Conservation (phyloP, 2,329 filamentous ascomycete species). For the Scedosporium dehoogii region DNA sequence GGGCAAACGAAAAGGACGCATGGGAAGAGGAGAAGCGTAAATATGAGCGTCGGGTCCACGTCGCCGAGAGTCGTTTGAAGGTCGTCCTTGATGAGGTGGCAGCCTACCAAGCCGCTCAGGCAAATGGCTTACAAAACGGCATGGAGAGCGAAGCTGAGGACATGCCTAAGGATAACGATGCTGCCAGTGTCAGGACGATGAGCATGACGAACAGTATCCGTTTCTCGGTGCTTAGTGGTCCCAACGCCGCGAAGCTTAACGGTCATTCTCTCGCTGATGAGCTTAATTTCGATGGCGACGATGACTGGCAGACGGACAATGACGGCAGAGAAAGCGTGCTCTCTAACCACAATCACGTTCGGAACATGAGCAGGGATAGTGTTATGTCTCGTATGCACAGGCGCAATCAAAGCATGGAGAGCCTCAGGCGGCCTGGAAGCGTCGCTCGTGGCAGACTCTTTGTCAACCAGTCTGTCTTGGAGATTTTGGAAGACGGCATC, state of each 20-base stretch:
- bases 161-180: conserved; percentile 53
- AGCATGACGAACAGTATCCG: conserved; percentile 64
- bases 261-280: conserved; percentile 83
- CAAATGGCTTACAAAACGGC: conserved; percentile 25
- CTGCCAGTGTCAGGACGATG: conserved; percentile 60
- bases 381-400: conserved; percentile 38
- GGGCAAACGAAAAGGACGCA: conserved; percentile 71
- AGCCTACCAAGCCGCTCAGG: conserved; percentile 50
- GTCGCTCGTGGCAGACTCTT: conserved; percentile 41
- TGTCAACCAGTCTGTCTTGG: conserved; percentile 44
- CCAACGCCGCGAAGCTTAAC: conserved; percentile 44
- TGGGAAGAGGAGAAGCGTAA: conserved; percentile 80
- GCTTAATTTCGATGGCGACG: conserved; percentile 75
- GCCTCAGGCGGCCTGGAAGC: conserved; percentile 44
- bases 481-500: conserved; percentile 42
- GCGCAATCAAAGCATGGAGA: conserved; percentile 50
- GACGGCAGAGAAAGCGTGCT: conserved; percentile 57
- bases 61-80: conserved; percentile 82
- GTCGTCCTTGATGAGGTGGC: conserved; percentile 77
- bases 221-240: conserved; percentile 59
- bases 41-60: conserved; percentile 74
- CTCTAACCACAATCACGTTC: conserved; percentile 40
- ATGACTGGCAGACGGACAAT: conserved; percentile 59
- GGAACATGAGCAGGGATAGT: conserved; percentile 50
- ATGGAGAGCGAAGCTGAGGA: conserved; percentile 53